These are phyloP conservation scores for Blastomyces percursus DNA, from an alignment of 2,329 filamentous ascomycete genomes.

Conservation along the genomic window DNA sequence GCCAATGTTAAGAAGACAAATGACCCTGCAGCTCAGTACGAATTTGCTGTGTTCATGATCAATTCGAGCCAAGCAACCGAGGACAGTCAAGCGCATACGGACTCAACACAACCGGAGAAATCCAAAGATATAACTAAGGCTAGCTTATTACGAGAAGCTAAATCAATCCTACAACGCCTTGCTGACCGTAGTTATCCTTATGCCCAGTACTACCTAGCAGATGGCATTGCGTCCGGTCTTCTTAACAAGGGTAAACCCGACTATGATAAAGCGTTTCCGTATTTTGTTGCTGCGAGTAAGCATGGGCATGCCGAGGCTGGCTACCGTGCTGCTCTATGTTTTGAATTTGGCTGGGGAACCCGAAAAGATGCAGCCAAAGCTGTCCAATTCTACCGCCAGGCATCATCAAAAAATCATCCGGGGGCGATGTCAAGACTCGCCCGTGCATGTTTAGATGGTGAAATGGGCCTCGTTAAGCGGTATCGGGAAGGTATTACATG, in stretches of 20 bases:
- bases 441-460: conserved; percentile 77
- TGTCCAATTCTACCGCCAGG: conserved; percentile 81
- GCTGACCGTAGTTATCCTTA: conserved; percentile 87
- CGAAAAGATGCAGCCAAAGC: conserved; percentile 83
- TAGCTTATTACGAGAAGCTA: conserved; percentile 73
- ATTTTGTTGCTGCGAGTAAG: conserved; percentile 89
- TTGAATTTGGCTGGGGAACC: conserved; percentile 97
- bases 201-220: conserved; percentile 93
- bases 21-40: conserved; percentile 81
- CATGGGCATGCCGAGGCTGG: conserved; percentile 94
- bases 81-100: conserved; percentile 9
- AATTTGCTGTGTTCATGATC: conserved; percentile 90
- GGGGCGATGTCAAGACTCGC: conserved; percentile 89
- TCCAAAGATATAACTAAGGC: conserved; percentile 41
- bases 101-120: conserved; percentile 16
- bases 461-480: conserved; percentile 70
- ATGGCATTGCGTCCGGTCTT: conserved; percentile 85
- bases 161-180: conserved; percentile 75
- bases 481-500: conserved; percentile 92
- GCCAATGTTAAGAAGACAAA: conserved; percentile 96
- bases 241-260: conserved; percentile 94
- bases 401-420: conserved; percentile 87
- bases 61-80: conserved; percentile 53
- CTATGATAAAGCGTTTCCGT: conserved; percentile 78
- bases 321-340: conserved; percentile 86